Base-by-base conservation (phyloP, 225 moss, liverwort and hornwort genomes). In the Antitrichia curtipendula region DNA sequence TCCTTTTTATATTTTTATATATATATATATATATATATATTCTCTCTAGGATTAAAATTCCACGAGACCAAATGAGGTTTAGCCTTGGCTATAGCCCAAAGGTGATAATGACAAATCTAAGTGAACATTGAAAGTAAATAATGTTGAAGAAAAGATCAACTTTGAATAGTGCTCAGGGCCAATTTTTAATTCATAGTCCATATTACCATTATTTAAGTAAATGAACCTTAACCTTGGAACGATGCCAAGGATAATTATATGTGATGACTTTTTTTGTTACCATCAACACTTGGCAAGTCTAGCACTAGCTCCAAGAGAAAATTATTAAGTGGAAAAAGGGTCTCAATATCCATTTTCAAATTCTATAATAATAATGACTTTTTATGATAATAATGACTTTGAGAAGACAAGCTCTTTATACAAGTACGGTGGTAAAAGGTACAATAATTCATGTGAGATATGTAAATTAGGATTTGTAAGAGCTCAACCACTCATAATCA, bases 231-330 rank as follows among this genome's bases (percentile, higher is more conserved):
- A 71, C 43, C 71, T 5, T 71, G 1, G 10, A 71, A 43, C 28
- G 16, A 71, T 2, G 1, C 43, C 43, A 28, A 43, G 28, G 43
- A 71, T 28, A 71, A 28, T n/a, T n/a, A n/a, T 28, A 45, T 6
- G 6, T 45, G 17, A 16, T 3, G 5, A 25, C 16, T 41, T 71
- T 27, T 9, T 43, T 1, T 27, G 2, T 27, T 43, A 10, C 9
- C 9, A 3, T 43, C 0, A 1, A 6, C 0, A 2, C 10, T 0
- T 71, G 3, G 1, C 10, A 40, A 1, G 9, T 16, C 16, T 16
- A n/a, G 5, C 1, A 0, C 2, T 71, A 6, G 9, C 16, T 6
- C 0, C 16, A 28, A 0, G 1, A 28, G 8, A 71, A 27, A 28
- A 9, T 43, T 9, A 71, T 27, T 28, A 28, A 28, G 43, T 45